Conservation (phyloP, 2,329 filamentous ascomycete genomes). For the Allantophomopsis lycopodina region DNA sequence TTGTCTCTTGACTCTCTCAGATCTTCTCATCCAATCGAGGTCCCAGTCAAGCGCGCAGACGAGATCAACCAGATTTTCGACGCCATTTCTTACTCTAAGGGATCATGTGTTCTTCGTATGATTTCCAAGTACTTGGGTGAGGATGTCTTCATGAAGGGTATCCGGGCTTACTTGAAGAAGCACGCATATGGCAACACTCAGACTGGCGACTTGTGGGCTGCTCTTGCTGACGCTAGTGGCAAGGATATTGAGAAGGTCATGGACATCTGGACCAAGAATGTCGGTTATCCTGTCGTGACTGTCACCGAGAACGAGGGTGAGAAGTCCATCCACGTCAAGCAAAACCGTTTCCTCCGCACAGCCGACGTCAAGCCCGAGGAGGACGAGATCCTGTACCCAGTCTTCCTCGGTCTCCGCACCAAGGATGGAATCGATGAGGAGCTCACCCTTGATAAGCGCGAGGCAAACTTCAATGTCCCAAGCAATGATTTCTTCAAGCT, state of each 20-base stretch:
- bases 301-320: conserved; percentile 63
- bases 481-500: conserved; percentile 88
- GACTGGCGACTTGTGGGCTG: conserved; percentile 82
- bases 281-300: conserved; percentile 82
- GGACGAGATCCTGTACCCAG: conserved; percentile 75
- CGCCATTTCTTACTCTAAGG: conserved; percentile 94
- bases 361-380: conserved; percentile 90
- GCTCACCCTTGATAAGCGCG: conserved; percentile 55
- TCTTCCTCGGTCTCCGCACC: conserved; percentile 76
- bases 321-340: conserved; percentile 72
- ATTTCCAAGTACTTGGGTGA: conserved; percentile 92
- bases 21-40: conserved; percentile 93
- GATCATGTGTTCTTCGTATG: conserved; percentile 92
- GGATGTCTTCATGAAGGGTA: conserved; percentile 83
- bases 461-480: conserved; percentile 64
- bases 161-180: conserved; percentile 84
- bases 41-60: conserved; percentile 86
- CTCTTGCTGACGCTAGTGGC: conserved; percentile 75
- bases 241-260: conserved; percentile 85
- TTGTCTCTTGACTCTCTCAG: conserved; percentile 79
- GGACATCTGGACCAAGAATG: conserved; percentile 94
- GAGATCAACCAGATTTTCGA: conserved; percentile 99
- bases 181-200: conserved; percentile 94
- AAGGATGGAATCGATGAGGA: conserved; percentile 72
- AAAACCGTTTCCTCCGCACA: conserved; percentile 88